Base-by-base conservation (phyloP, 768 basidiomycete species). In the Trametes punicea region DNA sequence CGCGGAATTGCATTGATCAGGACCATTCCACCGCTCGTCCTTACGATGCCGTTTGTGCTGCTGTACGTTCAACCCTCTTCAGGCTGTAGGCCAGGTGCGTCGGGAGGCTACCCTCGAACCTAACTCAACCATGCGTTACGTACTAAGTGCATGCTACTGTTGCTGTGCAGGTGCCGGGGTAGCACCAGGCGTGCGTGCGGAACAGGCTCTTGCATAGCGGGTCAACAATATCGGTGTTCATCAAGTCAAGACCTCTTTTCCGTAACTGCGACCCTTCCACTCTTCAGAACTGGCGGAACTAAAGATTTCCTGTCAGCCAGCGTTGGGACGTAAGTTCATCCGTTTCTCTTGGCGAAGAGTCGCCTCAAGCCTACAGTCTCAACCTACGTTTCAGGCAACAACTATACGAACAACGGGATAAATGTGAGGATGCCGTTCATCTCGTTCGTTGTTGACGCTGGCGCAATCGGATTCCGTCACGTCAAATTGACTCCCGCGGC, bases 351-450 rank as follows among this genome's bases (percentile, higher is more conserved):
- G 30, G 23, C 20, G 33, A 36, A 33, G 3, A 26, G 36, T 51
- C 8, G 38, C 21, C 13, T 15, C 41, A 51, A n/a, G n/a, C n/a
- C n/a, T n/a, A n/a, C n/a, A n/a, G n/a, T n/a, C 45, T 50, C 16
- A 53, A 27, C 31, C 27, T 30, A 20, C 34, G 16, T 31, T 8
- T 15, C 51, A 65, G 64, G n/a, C 57, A 65, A 51, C 64, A n/a
- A 51, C 51, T 64, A 62, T 50, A 51, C 60, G 49, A 60, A 61
- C 55, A 59, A 62, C 57, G 63, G 60, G 62, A 65, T 65, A n/a
- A n/a, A n/a, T n/a, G n/a, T 25, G 62, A 65, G 41, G 64, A 62
- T 23, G 62, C 62, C 15, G 57, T 59, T n/a, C 62, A 65, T 42
- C 64, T 65, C 47, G 64, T 65, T 36, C 44, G 64, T 63, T 18